These are phyloP conservation scores for Geoglossum glabrum DNA, from an alignment of 495 filamentous ascomycete species.

Conservation along the genomic window DNA sequence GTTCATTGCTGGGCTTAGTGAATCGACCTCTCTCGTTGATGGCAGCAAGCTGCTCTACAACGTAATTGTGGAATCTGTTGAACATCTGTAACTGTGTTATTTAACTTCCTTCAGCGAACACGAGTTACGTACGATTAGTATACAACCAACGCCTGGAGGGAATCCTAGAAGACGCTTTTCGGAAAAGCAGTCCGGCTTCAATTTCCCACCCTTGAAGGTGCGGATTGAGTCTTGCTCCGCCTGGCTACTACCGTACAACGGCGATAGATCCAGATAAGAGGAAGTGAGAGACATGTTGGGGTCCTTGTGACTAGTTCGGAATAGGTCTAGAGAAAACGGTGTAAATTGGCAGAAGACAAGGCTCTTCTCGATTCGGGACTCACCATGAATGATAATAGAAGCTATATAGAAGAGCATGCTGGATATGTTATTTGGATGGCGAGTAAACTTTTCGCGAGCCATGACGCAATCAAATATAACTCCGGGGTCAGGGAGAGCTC, in stretches of 20 bases:
- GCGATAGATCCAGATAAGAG: slow-evolving; percentile 68
- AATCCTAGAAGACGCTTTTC: slow-evolving; percentile 61
- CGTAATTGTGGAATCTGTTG: slow-evolving; percentile 25
- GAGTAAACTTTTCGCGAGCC: slow-evolving; percentile 35
- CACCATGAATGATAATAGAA: slow-evolving; percentile 73
- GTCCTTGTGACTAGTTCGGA: slow-evolving; percentile 38
- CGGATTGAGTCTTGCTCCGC: slow-evolving; percentile 55
- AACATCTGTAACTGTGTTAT: too few relatives aligned
- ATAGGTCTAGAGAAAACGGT: slow-evolving; percentile 28
- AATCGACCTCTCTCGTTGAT: slow-evolving; percentile 26
- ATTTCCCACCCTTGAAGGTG: slow-evolving; percentile 59
- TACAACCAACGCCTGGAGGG: slow-evolving; percentile 52
- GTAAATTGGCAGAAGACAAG: slow-evolving; percentile 12
- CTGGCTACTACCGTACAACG: slow-evolving; percentile 68
- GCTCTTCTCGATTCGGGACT: slow-evolving; percentile 33
- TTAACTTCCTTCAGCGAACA: too few relatives aligned
- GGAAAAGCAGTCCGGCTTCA: slow-evolving; percentile 69
- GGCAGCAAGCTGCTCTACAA: slow-evolving; percentile 14
- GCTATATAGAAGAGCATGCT: slow-evolving; percentile 81
- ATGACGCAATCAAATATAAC: slow-evolving; percentile 12
- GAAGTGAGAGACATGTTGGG: slow-evolving; percentile 46
- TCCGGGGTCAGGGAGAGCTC: not conserved
- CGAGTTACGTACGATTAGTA: too few relatives aligned
- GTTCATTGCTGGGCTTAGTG: not conserved
- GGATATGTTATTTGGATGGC: slow-evolving; percentile 66